phyloP scores from a whole-genome alignment of 1,139 yeast genomes.

The Saccharomyces hybrid region DNA sequence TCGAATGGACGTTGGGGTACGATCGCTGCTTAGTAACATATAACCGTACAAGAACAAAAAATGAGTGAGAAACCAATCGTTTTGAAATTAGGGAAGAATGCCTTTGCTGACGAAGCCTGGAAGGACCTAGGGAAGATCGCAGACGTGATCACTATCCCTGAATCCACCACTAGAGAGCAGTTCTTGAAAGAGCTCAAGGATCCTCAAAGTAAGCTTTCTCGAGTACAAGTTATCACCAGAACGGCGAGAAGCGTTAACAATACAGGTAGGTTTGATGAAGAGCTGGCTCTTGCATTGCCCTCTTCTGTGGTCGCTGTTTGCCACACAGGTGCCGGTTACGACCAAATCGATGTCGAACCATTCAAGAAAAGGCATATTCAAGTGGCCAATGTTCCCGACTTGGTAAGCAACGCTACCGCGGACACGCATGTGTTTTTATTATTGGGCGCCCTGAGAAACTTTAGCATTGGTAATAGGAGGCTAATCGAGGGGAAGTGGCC shows the following conservation, averaged over 20 bases:
- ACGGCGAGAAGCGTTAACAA: constrained; percentile 40
- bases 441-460: constrained; percentile 63
- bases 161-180: constrained; percentile 44
- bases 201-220: constrained; percentile 37
- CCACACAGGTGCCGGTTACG: constrained; percentile 93
- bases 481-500: constrained; percentile 57
- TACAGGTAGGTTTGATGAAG: constrained; percentile 75
- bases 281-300: constrained; percentile 56
- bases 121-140: constrained; percentile 40
- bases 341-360: constrained; percentile 55
- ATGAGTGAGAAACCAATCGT: constrained; percentile 42
- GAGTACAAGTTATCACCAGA: constrained; percentile 44
- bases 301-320: constrained; percentile 52
- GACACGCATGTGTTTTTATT: constrained; percentile 65
- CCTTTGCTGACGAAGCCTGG: constrained; percentile 54
- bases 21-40: neutral
- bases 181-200: constrained; percentile 43
- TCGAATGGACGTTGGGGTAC: neutral
- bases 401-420: constrained; percentile 78
- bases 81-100: constrained; percentile 49
- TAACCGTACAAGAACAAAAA: constrained; percentile 2
- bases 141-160: constrained; percentile 39
- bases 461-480: constrained; percentile 40
- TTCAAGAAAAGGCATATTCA: constrained; percentile 42
- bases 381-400: constrained; percentile 61